Base-by-base conservation (phyloP, 805 yeast species). In the Hermanozyma aechmeae region DNA sequence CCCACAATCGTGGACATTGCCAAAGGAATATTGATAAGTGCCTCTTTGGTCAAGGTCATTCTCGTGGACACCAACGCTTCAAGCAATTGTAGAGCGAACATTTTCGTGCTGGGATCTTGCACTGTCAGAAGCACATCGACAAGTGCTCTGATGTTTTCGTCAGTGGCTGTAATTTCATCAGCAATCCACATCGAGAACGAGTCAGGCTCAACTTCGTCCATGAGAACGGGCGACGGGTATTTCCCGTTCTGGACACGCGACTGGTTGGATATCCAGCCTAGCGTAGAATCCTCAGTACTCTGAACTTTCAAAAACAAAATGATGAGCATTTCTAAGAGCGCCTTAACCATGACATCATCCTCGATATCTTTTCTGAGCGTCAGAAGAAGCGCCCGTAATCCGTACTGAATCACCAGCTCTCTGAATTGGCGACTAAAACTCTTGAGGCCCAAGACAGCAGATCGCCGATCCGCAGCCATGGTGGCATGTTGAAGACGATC, bases 131-230 rank as follows among this genome's bases (percentile, higher is more conserved):
- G 50, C 15, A 77, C 73, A 14, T 55, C 51, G 23, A 62, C 37
- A 21, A 63, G 35, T 22, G 50, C 38, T 13, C 38, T 33, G 23
- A 62, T 35, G 13, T 50, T 38, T 16, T 45, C 53, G 12, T 44
- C 53, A 27, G 52, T 55, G 35, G 82, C 87, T 2, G 87, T 80
- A 43, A 92, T 61, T 45, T 85, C 96, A 54, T 92, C 98, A 0
- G 97, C 85, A 18, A 92, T 82, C 95, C 96, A 87, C 32, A 87
- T 57, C 1, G 96, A 82, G 40, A 92, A 82, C 45, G 85, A 94
- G 49, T 87, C 97, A 9, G 75, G 71, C 4, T 61, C 55, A 3
- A 66, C 68, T 24, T 71, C 70, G 28, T 68, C 74, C 52, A 71
- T 56, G 16, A 75, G 58, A 13, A 76, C 56, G 3, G 92, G 92